phyloP scores from a whole-genome alignment of 108 stramenopile genomes.

The Mediolabrus comicus region DNA sequence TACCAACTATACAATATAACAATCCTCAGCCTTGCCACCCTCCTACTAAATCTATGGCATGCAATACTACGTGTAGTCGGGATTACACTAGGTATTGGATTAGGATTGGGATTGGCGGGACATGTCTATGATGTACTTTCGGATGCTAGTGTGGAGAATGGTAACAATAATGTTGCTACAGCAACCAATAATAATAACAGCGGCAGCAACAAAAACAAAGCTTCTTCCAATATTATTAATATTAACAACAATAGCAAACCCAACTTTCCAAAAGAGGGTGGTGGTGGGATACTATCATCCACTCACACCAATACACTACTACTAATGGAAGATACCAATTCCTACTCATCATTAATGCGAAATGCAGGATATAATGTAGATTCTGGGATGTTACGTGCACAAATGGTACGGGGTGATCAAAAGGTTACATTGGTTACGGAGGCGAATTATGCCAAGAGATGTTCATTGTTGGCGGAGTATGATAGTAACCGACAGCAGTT shows the following conservation, averaged over 20 bases:
- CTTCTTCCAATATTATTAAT: not conserved
- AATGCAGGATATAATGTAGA: slow-evolving; percentile 32
- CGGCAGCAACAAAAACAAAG: not conserved
- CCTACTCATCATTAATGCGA: slow-evolving; percentile 35
- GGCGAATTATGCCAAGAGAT: slow-evolving; percentile 17
- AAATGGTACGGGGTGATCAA: slow-evolving; percentile 44
- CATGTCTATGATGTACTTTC: slow-evolving; percentile 70
- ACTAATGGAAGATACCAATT: slow-evolving; percentile 30
- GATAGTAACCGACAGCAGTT: too few relatives aligned
- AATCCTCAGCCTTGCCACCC: not conserved
- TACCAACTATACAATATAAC: too few relatives aligned
- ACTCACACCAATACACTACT: not conserved
- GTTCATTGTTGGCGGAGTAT: not conserved
- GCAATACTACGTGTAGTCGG: slow-evolving; percentile 44
- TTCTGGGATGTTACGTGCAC: slow-evolving; percentile 26
- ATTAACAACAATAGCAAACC: not conserved
- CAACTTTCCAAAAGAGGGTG: slow-evolving; percentile 12
- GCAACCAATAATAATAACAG: not conserved
- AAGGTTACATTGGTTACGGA: slow-evolving; percentile 1
- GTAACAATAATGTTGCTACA: slow-evolving; percentile 9
- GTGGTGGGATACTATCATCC: not conserved
- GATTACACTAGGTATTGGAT: slow-evolving; percentile 58
- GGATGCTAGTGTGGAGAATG: slow-evolving; percentile 12
- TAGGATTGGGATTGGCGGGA: slow-evolving; percentile 72
- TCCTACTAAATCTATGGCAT: slow-evolving; percentile 13